Percentiles rank a stretch among this genome's conserved stretches.
Evolutionary conservation across 495 filamentous ascomycete species (phyloP).

Genomic region (Annulohypoxylon stygium): DNA sequence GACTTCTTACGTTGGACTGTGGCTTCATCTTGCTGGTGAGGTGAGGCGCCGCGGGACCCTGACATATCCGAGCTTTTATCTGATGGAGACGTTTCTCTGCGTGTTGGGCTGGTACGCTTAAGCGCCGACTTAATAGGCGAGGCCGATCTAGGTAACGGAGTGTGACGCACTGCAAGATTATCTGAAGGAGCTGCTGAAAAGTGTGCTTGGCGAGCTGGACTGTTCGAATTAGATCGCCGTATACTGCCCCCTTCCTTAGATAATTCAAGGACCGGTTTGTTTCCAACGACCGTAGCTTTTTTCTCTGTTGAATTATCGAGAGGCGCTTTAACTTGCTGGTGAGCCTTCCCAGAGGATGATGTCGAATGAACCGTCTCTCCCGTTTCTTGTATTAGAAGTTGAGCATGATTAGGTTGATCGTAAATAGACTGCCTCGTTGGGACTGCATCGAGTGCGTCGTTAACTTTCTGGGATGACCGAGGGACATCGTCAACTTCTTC

Average conservation of each 20-base stretch:
- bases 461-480: slow-evolving; percentile 36
- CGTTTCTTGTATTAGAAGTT: slow-evolving; percentile 5
- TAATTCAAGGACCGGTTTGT: slow-evolving; percentile 43
- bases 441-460: slow-evolving; percentile 51
- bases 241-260: slow-evolving; percentile 23
- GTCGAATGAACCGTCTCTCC: slow-evolving; percentile 8
- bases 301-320: slow-evolving; percentile 21
- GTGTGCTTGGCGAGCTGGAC: slow-evolving; percentile 72
- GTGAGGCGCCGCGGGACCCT: slow-evolving; percentile 39
- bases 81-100: slow-evolving; percentile 60
- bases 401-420: slow-evolving; percentile 12
- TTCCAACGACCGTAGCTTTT: slow-evolving; percentile 24
- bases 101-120: slow-evolving; percentile 72
- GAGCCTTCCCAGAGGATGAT: neutral
- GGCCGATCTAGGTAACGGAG: slow-evolving; percentile 81
- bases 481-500: slow-evolving; percentile 50
- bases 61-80: slow-evolving; percentile 59
- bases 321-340: neutral
- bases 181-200: slow-evolving; percentile 70
- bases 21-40: slow-evolving; percentile 65
- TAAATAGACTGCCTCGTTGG: slow-evolving; percentile 51
- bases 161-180: slow-evolving; percentile 72
- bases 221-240: slow-evolving; percentile 53
- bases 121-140: slow-evolving; percentile 90
- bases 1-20: slow-evolving; percentile 71